Conservation (phyloP, 2,329 filamentous ascomycete species). For the Fusarium nodosum region DNA sequence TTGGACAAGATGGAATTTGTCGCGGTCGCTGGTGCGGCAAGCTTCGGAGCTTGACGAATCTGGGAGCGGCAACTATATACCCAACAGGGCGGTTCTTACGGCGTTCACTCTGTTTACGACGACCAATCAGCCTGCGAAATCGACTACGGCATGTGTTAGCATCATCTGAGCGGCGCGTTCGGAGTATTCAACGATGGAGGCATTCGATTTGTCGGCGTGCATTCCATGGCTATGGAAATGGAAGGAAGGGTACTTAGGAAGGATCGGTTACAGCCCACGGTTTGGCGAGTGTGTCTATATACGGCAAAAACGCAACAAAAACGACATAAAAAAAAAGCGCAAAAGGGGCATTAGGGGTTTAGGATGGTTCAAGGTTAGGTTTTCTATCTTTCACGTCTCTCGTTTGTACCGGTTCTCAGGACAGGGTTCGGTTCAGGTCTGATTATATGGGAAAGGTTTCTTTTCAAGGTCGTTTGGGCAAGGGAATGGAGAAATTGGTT, state of each 20-base stretch:
- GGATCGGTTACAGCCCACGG: slow-evolving; percentile 30
- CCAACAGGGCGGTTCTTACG: slow-evolving; percentile 45
- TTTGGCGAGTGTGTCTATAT: slow-evolving; percentile 32
- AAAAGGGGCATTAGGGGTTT: slow-evolving; percentile 45
- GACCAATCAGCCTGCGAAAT: slow-evolving; percentile 37
- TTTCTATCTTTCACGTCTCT: slow-evolving; percentile 39
- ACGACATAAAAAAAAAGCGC: slow-evolving; percentile 18
- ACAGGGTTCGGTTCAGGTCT: slow-evolving; percentile 35
- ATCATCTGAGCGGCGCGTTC: slow-evolving; percentile 39
- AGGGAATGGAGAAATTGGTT: slow-evolving; percentile 46
- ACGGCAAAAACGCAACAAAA: slow-evolving; percentile 37
- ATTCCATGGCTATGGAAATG: slow-evolving; percentile 34
- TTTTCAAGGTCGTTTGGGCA: slow-evolving; percentile 36
- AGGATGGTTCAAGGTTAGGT: slow-evolving; percentile 32
- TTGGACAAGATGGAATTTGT: slow-evolving; percentile 34
- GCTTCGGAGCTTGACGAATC: slow-evolving; percentile 34
- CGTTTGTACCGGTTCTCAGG: slow-evolving; percentile 36
- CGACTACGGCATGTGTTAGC: slow-evolving; percentile 44
- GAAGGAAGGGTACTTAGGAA: slow-evolving; percentile 28
- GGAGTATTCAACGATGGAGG: slow-evolving; percentile 41
- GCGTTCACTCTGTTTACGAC: slow-evolving; percentile 44
- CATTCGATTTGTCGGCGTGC: slow-evolving; percentile 45
- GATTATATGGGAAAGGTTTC: slow-evolving; percentile 41
- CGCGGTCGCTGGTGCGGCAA: slow-evolving; percentile 24
- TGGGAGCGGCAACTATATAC: slow-evolving; percentile 45